Base-by-base conservation (phyloP, 2,329 filamentous ascomycete species). In the Aspergillus sp. region DNA sequence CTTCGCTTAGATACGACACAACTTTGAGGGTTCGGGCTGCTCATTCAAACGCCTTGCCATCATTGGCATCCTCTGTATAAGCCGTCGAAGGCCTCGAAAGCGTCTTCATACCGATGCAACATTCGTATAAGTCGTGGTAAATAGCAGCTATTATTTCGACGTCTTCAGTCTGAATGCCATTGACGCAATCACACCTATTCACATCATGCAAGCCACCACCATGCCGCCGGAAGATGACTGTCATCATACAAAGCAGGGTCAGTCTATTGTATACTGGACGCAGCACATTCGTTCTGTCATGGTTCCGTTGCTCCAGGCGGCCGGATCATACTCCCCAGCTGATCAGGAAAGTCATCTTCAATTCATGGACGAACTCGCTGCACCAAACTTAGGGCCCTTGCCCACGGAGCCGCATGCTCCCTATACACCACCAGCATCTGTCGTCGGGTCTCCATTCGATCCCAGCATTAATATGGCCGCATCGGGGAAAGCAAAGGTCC, bases 391-490 rank as follows among this genome's bases (percentile, higher is more conserved):
- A 12, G 56, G 56, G 7, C 56, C 56, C 26, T 45, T 58, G 11
- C 56, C 56, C 5, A 18, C 50, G 18, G 56, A 58, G 20, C 56
- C 56, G 9, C 56, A 58, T 54, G 56, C 36, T 4, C 29, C 31
- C 2, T 58, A 58, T 22, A 58, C 29, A 14, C 53, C 56, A 22
- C 56, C 56, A 2, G 53, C 56, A 39, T 58, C 50, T 2, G 51
- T 58, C 18, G 56, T 58, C n/a, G 56, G 56, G 18, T 58, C 56
- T n/a, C 56, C 56, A 10, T 54, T 58, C 29, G 56, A 58, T 22
- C 56, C 56, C 29, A 58, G 56, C 51, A 49, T 58, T 26, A 58
- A 58, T 45, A 29, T 58, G 9, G 39, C 53, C 16, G 49, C 50
- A 6, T 58, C 56, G 6, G 56, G 56, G 2, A 45, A 42, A n/a